phyloP scores from a whole-genome alignment of 2,329 filamentous ascomycete species.

The Colletotrichum theobromicola region DNA sequence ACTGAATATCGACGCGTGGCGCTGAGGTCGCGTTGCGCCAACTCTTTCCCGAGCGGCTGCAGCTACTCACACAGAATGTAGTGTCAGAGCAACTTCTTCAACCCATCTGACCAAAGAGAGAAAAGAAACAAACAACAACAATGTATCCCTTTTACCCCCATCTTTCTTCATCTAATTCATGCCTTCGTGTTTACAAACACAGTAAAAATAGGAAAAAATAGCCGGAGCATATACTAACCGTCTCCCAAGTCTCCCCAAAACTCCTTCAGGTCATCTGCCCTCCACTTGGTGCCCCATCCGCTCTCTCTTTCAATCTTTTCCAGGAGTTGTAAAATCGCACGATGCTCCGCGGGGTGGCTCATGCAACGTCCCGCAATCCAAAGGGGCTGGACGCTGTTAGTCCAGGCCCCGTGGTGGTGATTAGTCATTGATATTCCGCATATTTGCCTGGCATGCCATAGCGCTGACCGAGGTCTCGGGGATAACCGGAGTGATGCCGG shows the following conservation, averaged over 20 bases:
- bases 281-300: slow-evolving; percentile 59
- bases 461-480: slow-evolving; percentile 38
- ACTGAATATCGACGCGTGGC: slow-evolving; percentile 16
- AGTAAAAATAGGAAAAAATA: not conserved
- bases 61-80: not conserved
- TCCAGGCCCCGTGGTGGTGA: slow-evolving; percentile 59
- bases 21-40: slow-evolving; percentile 15
- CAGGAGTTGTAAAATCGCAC: slow-evolving; percentile 46
- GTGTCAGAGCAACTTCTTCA: slow-evolving; percentile 1
- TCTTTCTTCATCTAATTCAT: not conserved
- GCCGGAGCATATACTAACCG: slow-evolving; percentile 18
- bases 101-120: not conserved
- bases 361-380: slow-evolving; percentile 61
- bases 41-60: slow-evolving; percentile 9
- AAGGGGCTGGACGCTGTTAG: slow-evolving; percentile 62
- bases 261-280: slow-evolving; percentile 54
- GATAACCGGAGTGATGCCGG: slow-evolving; percentile 30
- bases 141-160: not conserved
- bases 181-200: not conserved
- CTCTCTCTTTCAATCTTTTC: slow-evolving; percentile 55
- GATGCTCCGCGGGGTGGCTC: slow-evolving; percentile 52
- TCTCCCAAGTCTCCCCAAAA: slow-evolving; percentile 35
- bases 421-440: slow-evolving; percentile 63
- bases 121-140: not conserved
- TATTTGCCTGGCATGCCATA: slow-evolving; percentile 62